Evolutionary conservation across 2,329 filamentous ascomycete genomes (phyloP).

Genomic region (Xylaria sp.): DNA sequence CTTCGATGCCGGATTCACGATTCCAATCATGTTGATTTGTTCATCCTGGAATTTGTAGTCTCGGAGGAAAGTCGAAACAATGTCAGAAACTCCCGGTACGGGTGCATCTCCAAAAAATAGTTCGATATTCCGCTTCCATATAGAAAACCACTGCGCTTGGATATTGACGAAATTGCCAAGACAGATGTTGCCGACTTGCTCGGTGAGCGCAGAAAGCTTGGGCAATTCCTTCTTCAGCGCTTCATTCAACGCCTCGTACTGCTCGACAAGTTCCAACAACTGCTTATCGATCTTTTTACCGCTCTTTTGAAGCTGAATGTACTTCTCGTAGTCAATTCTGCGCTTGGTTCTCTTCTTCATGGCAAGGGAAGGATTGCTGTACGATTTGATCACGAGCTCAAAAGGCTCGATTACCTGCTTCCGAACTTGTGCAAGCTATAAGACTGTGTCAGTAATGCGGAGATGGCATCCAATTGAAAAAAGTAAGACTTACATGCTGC

Average conservation of each 20-base stretch:
- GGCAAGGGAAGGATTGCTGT: constrained; percentile 76
- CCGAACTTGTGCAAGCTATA: constrained; percentile 59
- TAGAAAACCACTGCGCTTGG: constrained; percentile 74
- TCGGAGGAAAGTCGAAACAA: constrained; percentile 69
- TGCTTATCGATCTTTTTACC: constrained; percentile 87
- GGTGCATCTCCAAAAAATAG: constrained; percentile 64
- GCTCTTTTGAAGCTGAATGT: constrained; percentile 67
- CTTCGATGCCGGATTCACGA: constrained; percentile 69
- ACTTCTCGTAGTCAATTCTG: constrained; percentile 82
- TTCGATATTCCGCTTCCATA: constrained; percentile 79
- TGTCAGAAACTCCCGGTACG: constrained; percentile 63
- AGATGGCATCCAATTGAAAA: not conserved
- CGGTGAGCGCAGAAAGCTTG: constrained; percentile 73
- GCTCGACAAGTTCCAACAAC: constrained; percentile 74
- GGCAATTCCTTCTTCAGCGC: constrained; percentile 90
- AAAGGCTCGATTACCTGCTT: constrained; percentile 83
- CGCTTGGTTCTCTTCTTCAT: constrained; percentile 95
- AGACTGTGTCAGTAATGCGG: constrained; percentile 24
- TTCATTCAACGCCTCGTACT: constrained; percentile 87
- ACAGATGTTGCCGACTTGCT: constrained; percentile 76
- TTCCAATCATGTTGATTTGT: constrained; percentile 63
- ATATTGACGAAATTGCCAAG: constrained; percentile 79
- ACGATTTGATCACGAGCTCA: constrained; percentile 69
- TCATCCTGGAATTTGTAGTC: constrained; percentile 75
- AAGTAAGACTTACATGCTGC: constrained; percentile 62